Conservation (phyloP, 2,329 filamentous ascomycete species). For the Aspergillus puulaauensis region DNA sequence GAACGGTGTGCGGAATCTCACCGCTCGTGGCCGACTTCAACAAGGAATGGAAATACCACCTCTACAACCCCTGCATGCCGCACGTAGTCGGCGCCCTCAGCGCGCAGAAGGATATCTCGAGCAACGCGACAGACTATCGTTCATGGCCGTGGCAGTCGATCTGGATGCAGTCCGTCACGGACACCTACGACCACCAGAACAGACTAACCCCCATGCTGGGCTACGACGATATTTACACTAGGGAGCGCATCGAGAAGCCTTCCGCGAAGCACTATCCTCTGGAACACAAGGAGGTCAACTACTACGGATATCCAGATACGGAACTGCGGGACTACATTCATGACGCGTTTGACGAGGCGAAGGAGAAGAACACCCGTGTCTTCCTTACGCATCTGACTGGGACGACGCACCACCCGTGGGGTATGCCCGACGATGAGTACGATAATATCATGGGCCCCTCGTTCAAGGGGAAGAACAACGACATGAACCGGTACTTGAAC, state of each 20-base stretch:
- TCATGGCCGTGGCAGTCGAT: slow-evolving; percentile 34
- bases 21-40: slow-evolving; percentile 47
- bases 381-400: slow-evolving; percentile 36
- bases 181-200: slow-evolving; percentile 31
- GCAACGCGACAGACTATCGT: slow-evolving; percentile 24
- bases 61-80: slow-evolving; percentile 49
- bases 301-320: slow-evolving; percentile 34
- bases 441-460: slow-evolving; percentile 23
- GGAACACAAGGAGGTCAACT: slow-evolving; percentile 28
- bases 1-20: slow-evolving; percentile 44
- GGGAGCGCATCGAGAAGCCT: slow-evolving; percentile 25
- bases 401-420: slow-evolving; percentile 36
- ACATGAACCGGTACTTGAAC: slow-evolving; percentile 12
- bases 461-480: slow-evolving; percentile 13
- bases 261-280: slow-evolving; percentile 28
- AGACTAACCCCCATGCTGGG: slow-evolving; percentile 28
- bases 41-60: slow-evolving; percentile 41
- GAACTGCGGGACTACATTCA: slow-evolving; percentile 33
- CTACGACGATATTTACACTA: slow-evolving; percentile 27
- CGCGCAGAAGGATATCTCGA: slow-evolving; percentile 21
- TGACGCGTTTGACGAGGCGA: slow-evolving; percentile 32
- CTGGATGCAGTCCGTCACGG: slow-evolving; percentile 36
- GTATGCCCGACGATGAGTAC: slow-evolving; percentile 26
- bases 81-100: slow-evolving; percentile 32
- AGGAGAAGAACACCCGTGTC: slow-evolving; percentile 30